Base-by-base conservation (phyloP, 2,329 filamentous ascomycete genomes). In the Penicillium hesseltinei region DNA sequence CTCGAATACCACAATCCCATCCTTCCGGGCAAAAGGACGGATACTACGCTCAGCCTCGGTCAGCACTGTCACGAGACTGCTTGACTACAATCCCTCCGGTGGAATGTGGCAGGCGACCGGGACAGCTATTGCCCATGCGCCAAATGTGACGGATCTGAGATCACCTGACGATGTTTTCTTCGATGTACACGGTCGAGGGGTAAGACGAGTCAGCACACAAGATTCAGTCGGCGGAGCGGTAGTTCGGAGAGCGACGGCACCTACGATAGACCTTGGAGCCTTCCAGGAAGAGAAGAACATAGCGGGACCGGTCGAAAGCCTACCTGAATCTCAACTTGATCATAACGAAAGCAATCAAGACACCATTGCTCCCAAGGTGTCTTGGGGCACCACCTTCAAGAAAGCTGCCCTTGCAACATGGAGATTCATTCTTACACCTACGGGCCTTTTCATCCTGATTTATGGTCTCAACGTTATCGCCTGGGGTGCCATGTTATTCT, bases 391-490 rank as follows among this genome's bases (percentile, higher is more conserved):
- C 15, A 23, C 40, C 15, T 27, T 10, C 15, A 43, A 43, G 15
- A 43, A 43, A 27, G 40, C 15, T 11, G 17, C 23, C 15, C 19
- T 31, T 33, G 44, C 44, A 13, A 17, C 27, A 21, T 31, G 49
- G 25, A 43, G 35, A 23, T 51, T 40, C 13, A 29, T 40, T 40
- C 5, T 27, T 27, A 51, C 48, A 17, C 48, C 48, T 2, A 25
- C 19, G 6, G 48, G 48, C 5, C 4, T 42, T 21, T 42, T 39
- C 17, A 51, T 42, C 15, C 5, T 40, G 9, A 31, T 43, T 13
- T 51, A 51, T 51, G 48, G 51, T n/a, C 42, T 53, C 19, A 53
- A 53, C 8, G 40, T 53, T 2, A n/a, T 53, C 17, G 51, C 51
- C 10, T 53, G 51, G 51, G 51, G 51, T 11, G 51, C n/a, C n/a